Base-by-base conservation (phyloP, 495 filamentous ascomycete genomes). In the Neurospora sp. region DNA sequence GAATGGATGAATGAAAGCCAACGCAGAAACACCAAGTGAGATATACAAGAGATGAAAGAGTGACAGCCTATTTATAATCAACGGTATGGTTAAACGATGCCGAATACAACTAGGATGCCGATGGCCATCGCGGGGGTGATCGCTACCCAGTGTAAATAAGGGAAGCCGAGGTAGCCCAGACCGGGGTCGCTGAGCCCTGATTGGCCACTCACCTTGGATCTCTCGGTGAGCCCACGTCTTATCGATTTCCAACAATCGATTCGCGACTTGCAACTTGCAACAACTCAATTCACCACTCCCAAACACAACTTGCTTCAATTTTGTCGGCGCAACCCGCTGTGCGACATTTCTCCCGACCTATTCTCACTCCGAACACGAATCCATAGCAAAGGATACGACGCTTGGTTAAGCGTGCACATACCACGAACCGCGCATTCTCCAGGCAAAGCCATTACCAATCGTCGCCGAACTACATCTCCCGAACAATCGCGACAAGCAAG, bases 191-290 rank as follows among this genome's bases (percentile, higher is more conserved):
- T 10, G 5, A 14, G 6, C 18, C 27, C n/a, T 77, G 77, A 80
- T 81, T 81, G 79, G 79, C 54, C 39, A 42, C 73, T 79, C 74
- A 80, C 77, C 76, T 72, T 70, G 72, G 3, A 60, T 37, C 72
- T 74, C 75, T 74, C 72, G 76, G 72, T 75, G 72, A 72, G 39
- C 39, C 72, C 39, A 72, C 66, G 60, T 62, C 72, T 60, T 76
- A 73, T 74, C 76, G 72, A 75, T 72, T 18, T 39, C 42, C 16
- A 38, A 66, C 73, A 72, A 20, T 46, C 23, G 11, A 31, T 27
- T 31, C 23, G 54, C 23, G 54, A 31, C 54, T 14, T 35, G 54
- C 49, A 14, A 14, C 49, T 35, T 35, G 6, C 54, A 62, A 27
- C 12, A 6, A 18, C 35, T 11, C 44, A 49, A n/a, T 10, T 35